Conservation (phyloP, 1,284 basidiomycete genomes). For the Ganoderma leucocontextum region DNA sequence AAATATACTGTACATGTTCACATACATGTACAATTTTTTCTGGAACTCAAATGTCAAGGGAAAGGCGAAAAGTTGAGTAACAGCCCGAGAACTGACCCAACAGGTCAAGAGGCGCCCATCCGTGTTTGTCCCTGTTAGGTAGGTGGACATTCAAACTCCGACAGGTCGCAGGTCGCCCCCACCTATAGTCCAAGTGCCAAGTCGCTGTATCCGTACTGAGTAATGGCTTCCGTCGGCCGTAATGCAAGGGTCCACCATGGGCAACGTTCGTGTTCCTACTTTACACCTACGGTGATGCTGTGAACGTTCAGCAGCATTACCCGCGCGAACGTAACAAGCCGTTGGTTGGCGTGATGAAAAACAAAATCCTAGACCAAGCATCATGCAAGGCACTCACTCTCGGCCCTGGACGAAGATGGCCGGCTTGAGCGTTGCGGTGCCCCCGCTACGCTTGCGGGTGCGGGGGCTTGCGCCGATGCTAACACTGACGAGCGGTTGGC, state of each 20-base stretch:
- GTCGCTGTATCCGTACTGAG: slow-evolving; percentile 9
- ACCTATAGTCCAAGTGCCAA: too few species aligned
- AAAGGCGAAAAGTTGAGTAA: too few species aligned
- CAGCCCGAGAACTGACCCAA: too few species aligned
- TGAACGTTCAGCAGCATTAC: slow-evolving; percentile 21
- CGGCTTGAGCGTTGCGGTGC: slow-evolving; percentile 38
- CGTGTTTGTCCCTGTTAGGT: too few species aligned
- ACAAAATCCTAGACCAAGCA: slow-evolving; percentile 13
- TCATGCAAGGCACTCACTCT: slow-evolving; percentile 35
- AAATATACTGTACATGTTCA: too few species aligned
- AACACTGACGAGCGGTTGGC: slow-evolving; percentile 37
- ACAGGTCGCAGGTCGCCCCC: too few species aligned
- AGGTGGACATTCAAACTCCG: too few species aligned
- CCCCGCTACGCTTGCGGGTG: slow-evolving; percentile 40
- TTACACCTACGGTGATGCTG: slow-evolving; percentile 31
- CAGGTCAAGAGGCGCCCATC: too few species aligned
- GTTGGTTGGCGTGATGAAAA: slow-evolving; percentile 3
- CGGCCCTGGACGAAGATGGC: slow-evolving; percentile 42
- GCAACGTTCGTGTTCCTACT: slow-evolving; percentile 20
- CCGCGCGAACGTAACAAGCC: not conserved
- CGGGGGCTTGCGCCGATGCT: slow-evolving; percentile 37
- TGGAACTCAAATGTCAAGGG: too few species aligned
- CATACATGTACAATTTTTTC: too few species aligned
- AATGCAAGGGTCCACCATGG: not conserved
- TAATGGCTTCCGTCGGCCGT: slow-evolving; percentile 7